Conservation (phyloP, 83 land plant genomes). For the Picea engelmannii region DNA sequence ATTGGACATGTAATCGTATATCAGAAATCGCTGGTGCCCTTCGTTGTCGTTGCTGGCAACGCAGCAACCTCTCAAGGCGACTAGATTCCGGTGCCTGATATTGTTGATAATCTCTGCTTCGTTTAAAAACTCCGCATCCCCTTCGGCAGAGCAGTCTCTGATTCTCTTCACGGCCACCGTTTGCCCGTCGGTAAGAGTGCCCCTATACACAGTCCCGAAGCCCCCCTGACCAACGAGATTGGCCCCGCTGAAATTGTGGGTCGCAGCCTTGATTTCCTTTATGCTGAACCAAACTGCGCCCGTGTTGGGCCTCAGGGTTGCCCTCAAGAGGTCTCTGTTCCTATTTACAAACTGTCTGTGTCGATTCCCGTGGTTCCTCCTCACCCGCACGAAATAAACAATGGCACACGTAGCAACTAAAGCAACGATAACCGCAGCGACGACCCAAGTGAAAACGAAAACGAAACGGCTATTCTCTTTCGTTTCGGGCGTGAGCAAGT, state of each 20-base stretch:
- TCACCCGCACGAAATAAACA: slow-evolving; percentile 21
- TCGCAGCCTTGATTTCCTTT: neutral
- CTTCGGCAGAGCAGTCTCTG: neutral
- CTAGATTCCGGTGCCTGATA: no score
- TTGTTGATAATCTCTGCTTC: neutral
- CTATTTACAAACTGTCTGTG: neutral
- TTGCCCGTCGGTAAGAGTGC: neutral
- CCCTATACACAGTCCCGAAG: neutral
- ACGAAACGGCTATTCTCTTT: neutral
- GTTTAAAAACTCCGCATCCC: neutral
- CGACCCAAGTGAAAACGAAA: slow-evolving; percentile 25
- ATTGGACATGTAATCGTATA: neutral
- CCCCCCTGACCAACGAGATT: slow-evolving; percentile 6
- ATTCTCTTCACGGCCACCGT: neutral
- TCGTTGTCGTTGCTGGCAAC: neutral
- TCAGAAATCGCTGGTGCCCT: neutral
- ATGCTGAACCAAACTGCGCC: neutral
- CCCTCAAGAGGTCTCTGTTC: neutral
- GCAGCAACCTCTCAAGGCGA: neutral
- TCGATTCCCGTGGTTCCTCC: neutral
- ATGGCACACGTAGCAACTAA: slow-evolving; percentile 13
- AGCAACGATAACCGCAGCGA: slow-evolving; percentile 26
- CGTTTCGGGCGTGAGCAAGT: neutral
- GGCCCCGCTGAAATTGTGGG: neutral
- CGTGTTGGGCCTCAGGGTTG: neutral